Evolutionary conservation across 805 yeast genomes (phyloP).

Genomic region (Nakazawaea pomicola): DNA sequence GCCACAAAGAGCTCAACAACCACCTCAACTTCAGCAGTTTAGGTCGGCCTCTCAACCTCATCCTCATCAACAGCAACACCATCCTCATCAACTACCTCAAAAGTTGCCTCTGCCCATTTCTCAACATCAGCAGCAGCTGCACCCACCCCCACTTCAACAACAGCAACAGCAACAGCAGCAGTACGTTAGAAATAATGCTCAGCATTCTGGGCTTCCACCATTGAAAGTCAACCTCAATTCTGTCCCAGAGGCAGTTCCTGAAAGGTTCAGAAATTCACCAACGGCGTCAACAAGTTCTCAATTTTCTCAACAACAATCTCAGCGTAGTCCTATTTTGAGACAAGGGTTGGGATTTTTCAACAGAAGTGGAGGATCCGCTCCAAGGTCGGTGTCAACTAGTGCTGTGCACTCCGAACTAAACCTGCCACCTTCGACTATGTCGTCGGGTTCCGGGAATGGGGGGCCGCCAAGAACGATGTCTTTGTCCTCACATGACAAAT

Average conservation of each 20-base stretch:
- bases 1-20: conserved; percentile 9
- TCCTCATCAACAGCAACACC: conserved; percentile 6
- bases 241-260: conserved; percentile 13
- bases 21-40: conserved; percentile 1
- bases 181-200: not conserved
- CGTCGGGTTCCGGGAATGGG: not conserved
- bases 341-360: conserved; percentile 12
- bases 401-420: conserved; percentile 10
- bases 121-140: conserved; percentile 6
- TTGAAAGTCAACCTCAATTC: conserved; percentile 8
- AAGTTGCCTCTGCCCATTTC: conserved; percentile 13
- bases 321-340: conserved; percentile 13
- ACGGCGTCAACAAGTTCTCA: not conserved
- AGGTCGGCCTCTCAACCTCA: conserved; percentile 4
- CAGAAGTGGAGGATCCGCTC: conserved; percentile 5
- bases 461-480: conserved; percentile 12
- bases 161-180: conserved; percentile 21
- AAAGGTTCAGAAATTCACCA: conserved; percentile 13
- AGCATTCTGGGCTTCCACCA: conserved; percentile 6
- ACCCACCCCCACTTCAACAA: conserved; percentile 14
- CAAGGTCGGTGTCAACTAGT: conserved; percentile 11
- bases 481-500: conserved; percentile 23
- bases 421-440: no score
- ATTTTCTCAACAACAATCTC: not conserved
- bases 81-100: conserved; percentile 10